Evolutionary conservation across 768 basidiomycete genomes (phyloP), one percentile per base, ranked within the genome.

Genomic region (Cyclocybe aegerita): DNA sequence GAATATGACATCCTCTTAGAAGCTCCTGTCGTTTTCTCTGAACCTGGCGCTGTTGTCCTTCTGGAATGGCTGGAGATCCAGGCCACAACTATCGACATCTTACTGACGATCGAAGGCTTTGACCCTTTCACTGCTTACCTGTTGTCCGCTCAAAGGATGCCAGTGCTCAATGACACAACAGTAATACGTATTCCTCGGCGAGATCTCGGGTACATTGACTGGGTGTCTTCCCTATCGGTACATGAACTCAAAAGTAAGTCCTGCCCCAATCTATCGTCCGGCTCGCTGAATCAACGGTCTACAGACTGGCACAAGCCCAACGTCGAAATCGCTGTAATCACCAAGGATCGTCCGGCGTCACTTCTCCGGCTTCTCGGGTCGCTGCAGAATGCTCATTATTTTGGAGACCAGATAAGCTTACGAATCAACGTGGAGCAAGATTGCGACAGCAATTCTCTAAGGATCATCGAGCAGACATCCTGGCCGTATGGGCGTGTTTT

Each of bases 351-450:
- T 31, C 85, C 90, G 7, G 63, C 67, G 16, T 93, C 93, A 1
- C 78, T 94, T 1, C 60, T 59, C 10, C 84, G 92, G 9, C 74
- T 94, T 0, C 63, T 93, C 8, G 52, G 62, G 11, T 93, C 92
- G 0, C 70, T 92, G 2, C 67, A 71, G 9, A 63, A 55, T 4
- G 80, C 81, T 4, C 68, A 75, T 34, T 90, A 83, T 59, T 91
- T 82, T 54, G 89, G 89, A 2, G 88, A 93, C 65, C 63, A 60
- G 11, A 64, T 89, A n/a, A 57, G 76, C 50, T 58, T 93, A 12
- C 76, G 85, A 3, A 70, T 94, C 52, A 87, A 90, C 60, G 66
- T 92, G 61, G 92, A 93, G 56, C 86, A 89, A 60, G 82, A 85
- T 4, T 76, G 86, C 12, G 87, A 90, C 55, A 40, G 59, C 0